A percentile compares a stretch with the other conserved stretches of the same genome.
Evolutionary conservation across 805 yeast species (phyloP).

Genomic region (Dipodascus geniculatus): DNA sequence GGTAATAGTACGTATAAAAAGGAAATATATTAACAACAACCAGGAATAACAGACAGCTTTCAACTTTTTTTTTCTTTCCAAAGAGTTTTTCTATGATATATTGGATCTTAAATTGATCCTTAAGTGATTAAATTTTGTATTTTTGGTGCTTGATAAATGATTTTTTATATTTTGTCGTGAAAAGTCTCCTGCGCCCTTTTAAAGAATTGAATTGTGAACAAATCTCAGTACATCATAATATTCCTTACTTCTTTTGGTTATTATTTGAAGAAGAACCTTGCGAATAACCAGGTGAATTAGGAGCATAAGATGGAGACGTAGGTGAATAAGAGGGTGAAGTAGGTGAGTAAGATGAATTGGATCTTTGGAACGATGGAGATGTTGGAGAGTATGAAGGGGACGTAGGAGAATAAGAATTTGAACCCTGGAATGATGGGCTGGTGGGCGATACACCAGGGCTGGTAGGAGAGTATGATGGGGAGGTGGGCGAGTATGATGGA

Average conservation of each 20-base stretch:
- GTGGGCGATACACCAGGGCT: conserved; percentile 49
- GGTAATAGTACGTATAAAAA: background rate
- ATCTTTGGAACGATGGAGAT: conserved; percentile 37
- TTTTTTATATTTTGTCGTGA: background rate
- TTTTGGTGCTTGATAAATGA: background rate
- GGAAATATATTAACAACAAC: background rate
- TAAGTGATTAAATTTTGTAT: background rate
- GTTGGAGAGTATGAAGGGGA: conserved; percentile 58
- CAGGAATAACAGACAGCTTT: background rate
- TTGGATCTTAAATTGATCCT: background rate
- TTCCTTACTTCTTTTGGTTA: conserved; percentile 1
- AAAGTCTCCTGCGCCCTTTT: background rate
- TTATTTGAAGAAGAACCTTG: background rate
- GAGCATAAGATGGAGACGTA: conserved; percentile 53
- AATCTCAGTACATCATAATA: background rate
- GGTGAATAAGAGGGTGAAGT: conserved; percentile 34
- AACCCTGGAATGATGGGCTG: conserved; percentile 47
- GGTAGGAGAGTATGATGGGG: conserved; percentile 72
- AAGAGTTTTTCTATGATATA: background rate
- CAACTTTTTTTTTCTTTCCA: background rate
- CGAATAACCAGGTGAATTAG: conserved; percentile 54
- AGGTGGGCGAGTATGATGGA: conserved; percentile 65
- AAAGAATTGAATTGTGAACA: background rate
- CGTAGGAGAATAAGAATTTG: conserved; percentile 69
- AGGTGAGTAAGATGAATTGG: conserved; percentile 38